A percentile compares a stretch with the other conserved stretches of the same genome.
Evolutionary conservation across 306 rosid species (phyloP).

Genomic region (Fragaria iinumae): DNA sequence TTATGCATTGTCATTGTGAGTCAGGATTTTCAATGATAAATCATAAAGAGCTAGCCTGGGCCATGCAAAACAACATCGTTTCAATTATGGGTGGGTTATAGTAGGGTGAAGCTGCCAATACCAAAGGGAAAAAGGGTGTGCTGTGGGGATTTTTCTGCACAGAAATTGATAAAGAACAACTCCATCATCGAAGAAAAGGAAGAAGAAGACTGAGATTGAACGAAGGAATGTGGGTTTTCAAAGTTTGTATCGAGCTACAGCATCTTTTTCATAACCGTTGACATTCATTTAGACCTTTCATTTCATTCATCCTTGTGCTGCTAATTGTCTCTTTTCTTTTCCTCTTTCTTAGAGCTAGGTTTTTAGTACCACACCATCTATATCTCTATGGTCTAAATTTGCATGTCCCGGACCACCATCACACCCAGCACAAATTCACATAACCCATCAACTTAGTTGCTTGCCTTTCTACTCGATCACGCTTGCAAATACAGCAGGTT

Average conservation of each 20-base stretch:
- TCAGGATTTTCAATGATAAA: background rate
- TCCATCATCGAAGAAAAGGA: constrained; percentile 36
- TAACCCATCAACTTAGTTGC: constrained; percentile 39
- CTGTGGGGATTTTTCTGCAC: constrained; percentile 64
- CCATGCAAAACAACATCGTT: constrained; percentile 4
- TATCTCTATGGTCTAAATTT: background rate
- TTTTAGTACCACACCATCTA: constrained; percentile 42
- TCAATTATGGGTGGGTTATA: constrained; percentile 29
- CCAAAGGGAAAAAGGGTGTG: constrained; percentile 33
- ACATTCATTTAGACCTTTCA: constrained; percentile 36
- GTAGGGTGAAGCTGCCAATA: constrained; percentile 26
- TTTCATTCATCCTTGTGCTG: constrained; percentile 6
- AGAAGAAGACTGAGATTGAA: constrained; percentile 28
- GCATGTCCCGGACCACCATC: constrained; percentile 70
- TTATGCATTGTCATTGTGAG: background rate
- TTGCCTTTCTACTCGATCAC: constrained; percentile 60
- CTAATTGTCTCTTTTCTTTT: constrained; percentile 35
- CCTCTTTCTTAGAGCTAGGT: constrained; percentile 35
- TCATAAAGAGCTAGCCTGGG: background rate
- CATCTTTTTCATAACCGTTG: constrained; percentile 69
- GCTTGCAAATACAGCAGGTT: constrained; percentile 47
- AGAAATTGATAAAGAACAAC: constrained; percentile 72
- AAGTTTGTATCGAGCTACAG: constrained; percentile 34
- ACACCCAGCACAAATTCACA: constrained; percentile 73
- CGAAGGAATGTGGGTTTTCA: constrained; percentile 32